Conservation (phyloP, 1,284 basidiomycete genomes). For the Ceratobasidium sp. region DNA sequence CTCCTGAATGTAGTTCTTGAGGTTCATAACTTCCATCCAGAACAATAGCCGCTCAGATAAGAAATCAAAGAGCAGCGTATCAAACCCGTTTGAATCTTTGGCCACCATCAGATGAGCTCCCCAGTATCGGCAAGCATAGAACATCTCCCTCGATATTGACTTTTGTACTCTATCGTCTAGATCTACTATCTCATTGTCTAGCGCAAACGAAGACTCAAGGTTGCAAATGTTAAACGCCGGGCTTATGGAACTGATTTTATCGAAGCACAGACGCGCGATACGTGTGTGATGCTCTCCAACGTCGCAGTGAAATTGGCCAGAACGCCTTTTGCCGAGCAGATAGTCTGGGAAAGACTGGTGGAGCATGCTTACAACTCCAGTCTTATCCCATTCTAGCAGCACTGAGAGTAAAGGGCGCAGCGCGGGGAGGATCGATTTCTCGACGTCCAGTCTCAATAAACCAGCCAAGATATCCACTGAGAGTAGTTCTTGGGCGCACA, state of each 20-base stretch:
- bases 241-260: background rate
- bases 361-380: background rate
- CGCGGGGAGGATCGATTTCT: background rate
- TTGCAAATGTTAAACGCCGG: background rate
- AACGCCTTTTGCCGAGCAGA: background rate
- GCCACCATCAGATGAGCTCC: background rate
- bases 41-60: background rate
- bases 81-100: background rate
- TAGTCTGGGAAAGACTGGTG: conserved; percentile 6
- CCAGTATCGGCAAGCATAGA: conserved; percentile 3
- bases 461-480: background rate
- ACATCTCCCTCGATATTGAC: background rate
- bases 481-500: background rate
- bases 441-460: background rate
- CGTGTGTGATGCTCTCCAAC: background rate
- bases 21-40: conserved; percentile 14
- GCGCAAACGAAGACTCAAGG: background rate
- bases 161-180: background rate
- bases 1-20: background rate
- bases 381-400: background rate
- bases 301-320: background rate
- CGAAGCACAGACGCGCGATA: background rate
- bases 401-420: background rate
- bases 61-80: background rate
- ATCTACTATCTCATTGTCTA: background rate